A percentile compares a stretch with the other conserved stretches of the same genome.
Evolutionary conservation across 371 early-diverging fungal species (phyloP).

Genomic region (Apophysomyces ossiformis): DNA sequence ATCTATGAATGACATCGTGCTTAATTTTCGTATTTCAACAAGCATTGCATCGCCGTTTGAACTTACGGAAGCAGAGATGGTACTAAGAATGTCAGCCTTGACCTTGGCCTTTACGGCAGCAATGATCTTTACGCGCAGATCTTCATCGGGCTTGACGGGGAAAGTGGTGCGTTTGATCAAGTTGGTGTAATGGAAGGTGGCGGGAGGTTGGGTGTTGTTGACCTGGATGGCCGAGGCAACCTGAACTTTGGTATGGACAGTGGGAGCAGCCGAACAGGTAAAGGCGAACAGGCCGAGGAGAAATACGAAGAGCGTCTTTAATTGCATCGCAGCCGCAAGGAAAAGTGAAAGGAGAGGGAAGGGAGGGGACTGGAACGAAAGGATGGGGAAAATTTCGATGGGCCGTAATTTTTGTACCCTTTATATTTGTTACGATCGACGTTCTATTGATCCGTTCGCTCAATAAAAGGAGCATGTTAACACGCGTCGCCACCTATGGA

Average conservation of each 20-base stretch:
- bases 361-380: not conserved
- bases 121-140: conserved; percentile 12
- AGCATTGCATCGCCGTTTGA: no score
- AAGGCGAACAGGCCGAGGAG: conserved; percentile 9
- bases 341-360: not conserved
- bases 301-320: not conserved
- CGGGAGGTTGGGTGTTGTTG: not conserved
- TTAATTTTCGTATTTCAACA: not conserved
- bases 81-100: conserved; percentile 17
- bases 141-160: conserved; percentile 15
- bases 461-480: conserved; percentile 1
- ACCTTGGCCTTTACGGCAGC: conserved; percentile 15
- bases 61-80: conserved; percentile 11
- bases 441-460: not conserved
- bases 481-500: not conserved
- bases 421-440: conserved; percentile 5
- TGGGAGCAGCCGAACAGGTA: conserved; percentile 3
- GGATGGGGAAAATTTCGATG: not conserved
- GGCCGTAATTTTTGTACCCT: not conserved
- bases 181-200: not conserved
- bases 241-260: not conserved
- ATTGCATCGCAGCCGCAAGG: not conserved
- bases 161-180: conserved; percentile 18
- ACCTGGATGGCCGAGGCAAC: not conserved
- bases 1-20: not conserved